Percentiles rank a stretch among this genome's conserved stretches.
Conservation (phyloP, 2,329 filamentous ascomycete species). For the Rutstroemia sp. region DNA sequence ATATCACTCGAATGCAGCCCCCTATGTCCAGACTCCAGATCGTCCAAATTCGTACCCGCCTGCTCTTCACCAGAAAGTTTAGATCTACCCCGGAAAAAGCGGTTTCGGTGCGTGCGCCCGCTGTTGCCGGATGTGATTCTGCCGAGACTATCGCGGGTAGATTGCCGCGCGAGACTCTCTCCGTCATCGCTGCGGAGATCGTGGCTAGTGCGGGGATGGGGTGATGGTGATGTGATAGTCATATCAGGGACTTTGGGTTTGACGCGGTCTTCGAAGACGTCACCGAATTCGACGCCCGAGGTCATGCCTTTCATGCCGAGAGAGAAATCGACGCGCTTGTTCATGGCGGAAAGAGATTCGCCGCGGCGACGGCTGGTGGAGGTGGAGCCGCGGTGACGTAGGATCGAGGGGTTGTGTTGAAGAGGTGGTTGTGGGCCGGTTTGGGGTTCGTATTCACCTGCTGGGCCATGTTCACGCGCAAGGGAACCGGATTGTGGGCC, state of each 20-base stretch:
- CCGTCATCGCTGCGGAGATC: conserved; percentile 16
- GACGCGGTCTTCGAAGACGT: conserved; percentile 53
- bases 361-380: conserved; percentile 39
- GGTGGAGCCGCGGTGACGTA: conserved; percentile 38
- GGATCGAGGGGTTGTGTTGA: conserved; percentile 42
- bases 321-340: conserved; percentile 62
- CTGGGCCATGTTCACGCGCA: conserved; percentile 24
- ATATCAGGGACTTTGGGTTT: conserved; percentile 27
- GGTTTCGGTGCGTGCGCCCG: conserved; percentile 44
- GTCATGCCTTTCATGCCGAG: conserved; percentile 56
- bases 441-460: background rate
- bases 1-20: conserved; percentile 28
- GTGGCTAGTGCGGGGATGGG: conserved; percentile 11
- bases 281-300: conserved; percentile 51
- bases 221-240: conserved; percentile 27
- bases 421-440: conserved; percentile 7
- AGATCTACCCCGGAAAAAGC: conserved; percentile 45
- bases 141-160: conserved; percentile 23
- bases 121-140: conserved; percentile 28
- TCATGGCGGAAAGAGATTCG: conserved; percentile 50
- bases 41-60: conserved; percentile 21
- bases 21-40: conserved; percentile 24
- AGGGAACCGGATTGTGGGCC: conserved; percentile 27
- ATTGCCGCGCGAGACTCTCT: conserved; percentile 12
- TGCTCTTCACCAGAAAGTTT: conserved; percentile 20